Evolutionary conservation across 805 yeast species (phyloP).

Genomic region (Zygoascus biomembranicola): DNA sequence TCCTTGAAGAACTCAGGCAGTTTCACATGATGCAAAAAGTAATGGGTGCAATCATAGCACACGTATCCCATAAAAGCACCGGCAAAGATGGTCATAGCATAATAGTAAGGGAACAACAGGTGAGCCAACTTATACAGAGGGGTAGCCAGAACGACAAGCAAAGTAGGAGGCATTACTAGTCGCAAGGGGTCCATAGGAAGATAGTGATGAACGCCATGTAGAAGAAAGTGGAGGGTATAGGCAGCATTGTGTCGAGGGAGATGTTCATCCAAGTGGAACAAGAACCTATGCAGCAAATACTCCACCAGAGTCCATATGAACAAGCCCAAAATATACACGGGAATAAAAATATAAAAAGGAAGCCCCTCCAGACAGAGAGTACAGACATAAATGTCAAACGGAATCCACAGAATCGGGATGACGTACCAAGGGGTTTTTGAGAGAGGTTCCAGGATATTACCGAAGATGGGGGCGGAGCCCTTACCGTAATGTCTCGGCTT

Average conservation of each 20-base stretch:
- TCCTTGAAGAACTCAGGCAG: constrained; percentile 71
- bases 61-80: constrained; percentile 96
- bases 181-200: constrained; percentile 93
- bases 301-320: constrained; percentile 92
- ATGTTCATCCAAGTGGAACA: constrained; percentile 84
- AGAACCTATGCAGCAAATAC: constrained; percentile 77
- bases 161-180: constrained; percentile 93
- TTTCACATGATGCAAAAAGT: constrained; percentile 80
- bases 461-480: constrained; percentile 93
- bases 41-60: constrained; percentile 88
- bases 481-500: constrained; percentile 97
- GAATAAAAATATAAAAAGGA: constrained; percentile 37
- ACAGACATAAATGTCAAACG: constrained; percentile 60
- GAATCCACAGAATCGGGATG: constrained; percentile 82
- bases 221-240: constrained; percentile 74
- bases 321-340: constrained; percentile 70
- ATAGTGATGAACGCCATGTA: constrained; percentile 96
- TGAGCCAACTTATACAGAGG: constrained; percentile 83
- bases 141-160: constrained; percentile 59
- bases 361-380: constrained; percentile 50
- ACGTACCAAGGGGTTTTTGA: constrained; percentile 93
- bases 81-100: constrained; percentile 88
- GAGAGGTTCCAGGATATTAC: constrained; percentile 87
- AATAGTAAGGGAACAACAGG: constrained; percentile 62
- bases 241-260: constrained; percentile 74